Base-by-base conservation (phyloP, 2,329 filamentous ascomycete genomes). In the Didymella pomorum region DNA sequence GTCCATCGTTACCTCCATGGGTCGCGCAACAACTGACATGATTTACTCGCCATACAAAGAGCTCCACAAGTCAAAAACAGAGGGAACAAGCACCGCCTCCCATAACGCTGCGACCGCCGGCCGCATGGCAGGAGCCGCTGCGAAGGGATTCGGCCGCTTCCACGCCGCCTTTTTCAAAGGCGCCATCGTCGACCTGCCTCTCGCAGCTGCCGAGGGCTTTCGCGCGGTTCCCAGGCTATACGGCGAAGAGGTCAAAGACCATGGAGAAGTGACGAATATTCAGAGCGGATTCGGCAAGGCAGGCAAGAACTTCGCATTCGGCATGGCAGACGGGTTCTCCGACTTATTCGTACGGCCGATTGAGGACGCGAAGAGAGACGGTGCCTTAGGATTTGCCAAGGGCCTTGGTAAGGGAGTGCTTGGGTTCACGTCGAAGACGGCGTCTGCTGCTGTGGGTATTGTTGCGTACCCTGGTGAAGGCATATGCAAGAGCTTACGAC, bases 11-110 rank as follows among this genome's bases (percentile, higher is more conserved):
- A 81, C 82, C 1, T 81, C 84, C 18, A 79, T 87, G 5, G 83
- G 86, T 23, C 79, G 80, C 23, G 87, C 88, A 0, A 75, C 89
- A 14, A 85, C 83, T 1, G 82, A 84, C 56, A 84, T 89, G 6
- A 86, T 72, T 12, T 33, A 55, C n/a, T 56, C 60, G 4, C 64
- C 68, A 0, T 63, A 61, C 16, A 56, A 41, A 6, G 64, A 59
- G 21, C 39, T 65, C 12, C 52, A 46, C 29, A 54, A 53, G 8
- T 28, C 48, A 6, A 48, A 59, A 8, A 20, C 55, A 8, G 56
- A 55, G n/a, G 47, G 42, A 9, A 45, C 46, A 14, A 46, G 42
- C 10, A 52, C 47, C 37, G 46, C 47, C 14, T 28, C 35, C 2
- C 55, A 58, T 39, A 52, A 31, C 26, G 21, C 44, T 20, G 44